phyloP scores from a whole-genome alignment of 768 basidiomycete species.

The Tubosaeta sp. region DNA sequence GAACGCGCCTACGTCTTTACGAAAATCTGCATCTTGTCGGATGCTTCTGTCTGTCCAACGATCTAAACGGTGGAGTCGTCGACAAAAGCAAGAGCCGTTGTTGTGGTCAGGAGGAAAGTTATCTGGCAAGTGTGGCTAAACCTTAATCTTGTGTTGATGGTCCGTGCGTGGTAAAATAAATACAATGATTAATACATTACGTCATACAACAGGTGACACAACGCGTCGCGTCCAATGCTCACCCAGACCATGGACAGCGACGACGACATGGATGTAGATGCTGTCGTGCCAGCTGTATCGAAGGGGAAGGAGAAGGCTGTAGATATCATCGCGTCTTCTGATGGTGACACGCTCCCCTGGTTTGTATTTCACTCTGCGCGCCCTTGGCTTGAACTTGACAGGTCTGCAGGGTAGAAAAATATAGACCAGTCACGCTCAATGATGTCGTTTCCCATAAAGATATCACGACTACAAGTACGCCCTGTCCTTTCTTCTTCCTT shows the following conservation, averaged over 20 bases:
- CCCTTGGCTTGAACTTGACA: not conserved
- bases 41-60: constrained; percentile 89
- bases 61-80: constrained; percentile 87
- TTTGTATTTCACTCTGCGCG: constrained; percentile 32
- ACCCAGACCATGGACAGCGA: constrained; percentile 35
- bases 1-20: constrained; percentile 80
- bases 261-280: constrained; percentile 46
- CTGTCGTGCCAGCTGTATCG: constrained; percentile 22
- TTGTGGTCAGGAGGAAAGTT: constrained; percentile 20
- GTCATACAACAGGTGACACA: constrained; percentile 7
- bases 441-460: constrained; percentile 98
- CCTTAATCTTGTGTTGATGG: constrained; percentile 38
- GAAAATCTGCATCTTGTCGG: constrained; percentile 91
- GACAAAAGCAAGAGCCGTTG: constrained; percentile 71
- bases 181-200: constrained; percentile 15
- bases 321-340: constrained; percentile 37
- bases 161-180: constrained; percentile 35
- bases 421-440: constrained; percentile 83
- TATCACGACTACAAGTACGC: constrained; percentile 85
- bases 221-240: constrained; percentile 19
- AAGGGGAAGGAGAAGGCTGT: constrained; percentile 74
- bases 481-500: not conserved
- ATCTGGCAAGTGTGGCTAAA: constrained; percentile 15
- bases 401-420: constrained; percentile 88
- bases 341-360: constrained; percentile 82